Conservation (phyloP, 2,329 filamentous ascomycete species). For the Chaetomium globosum region DNA sequence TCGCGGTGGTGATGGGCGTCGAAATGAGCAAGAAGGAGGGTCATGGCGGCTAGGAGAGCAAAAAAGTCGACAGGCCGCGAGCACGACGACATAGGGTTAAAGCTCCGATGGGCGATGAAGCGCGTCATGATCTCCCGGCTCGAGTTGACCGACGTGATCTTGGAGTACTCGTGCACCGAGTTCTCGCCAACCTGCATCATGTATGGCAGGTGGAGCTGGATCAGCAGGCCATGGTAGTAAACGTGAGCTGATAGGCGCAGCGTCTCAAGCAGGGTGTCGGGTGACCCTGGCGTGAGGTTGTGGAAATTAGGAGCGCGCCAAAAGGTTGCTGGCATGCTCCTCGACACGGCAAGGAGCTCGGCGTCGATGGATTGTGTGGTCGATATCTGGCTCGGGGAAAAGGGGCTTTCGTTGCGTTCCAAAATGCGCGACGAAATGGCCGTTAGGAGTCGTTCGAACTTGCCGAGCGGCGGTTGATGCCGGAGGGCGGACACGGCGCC, state of each 20-base stretch:
- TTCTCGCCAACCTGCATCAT: neutral
- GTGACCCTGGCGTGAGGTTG: neutral
- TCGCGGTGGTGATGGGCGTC: neutral
- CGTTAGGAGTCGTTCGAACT: constrained; percentile 1
- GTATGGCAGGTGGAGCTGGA: neutral
- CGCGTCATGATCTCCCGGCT: neutral
- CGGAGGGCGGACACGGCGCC: neutral
- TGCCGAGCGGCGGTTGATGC: neutral
- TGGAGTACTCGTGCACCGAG: neutral
- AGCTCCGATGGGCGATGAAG: neutral
- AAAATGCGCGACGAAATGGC: neutral
- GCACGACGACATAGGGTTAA: neutral
- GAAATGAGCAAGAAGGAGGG: neutral
- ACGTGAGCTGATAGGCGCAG: neutral
- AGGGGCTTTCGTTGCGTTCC: neutral
- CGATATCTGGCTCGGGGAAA: neutral
- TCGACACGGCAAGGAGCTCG: neutral
- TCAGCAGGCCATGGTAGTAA: neutral
- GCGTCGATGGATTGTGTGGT: neutral
- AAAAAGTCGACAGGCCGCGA: neutral
- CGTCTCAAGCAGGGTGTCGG: neutral
- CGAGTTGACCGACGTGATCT: constrained; percentile 1
- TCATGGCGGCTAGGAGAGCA: neutral
- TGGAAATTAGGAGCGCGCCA: neutral
- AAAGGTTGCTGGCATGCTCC: neutral